Percentiles rank a stretch among this genome's conserved stretches.
Conservation (phyloP, 176 grass and related monocot species). For the Tillandsia fasciculata region DNA sequence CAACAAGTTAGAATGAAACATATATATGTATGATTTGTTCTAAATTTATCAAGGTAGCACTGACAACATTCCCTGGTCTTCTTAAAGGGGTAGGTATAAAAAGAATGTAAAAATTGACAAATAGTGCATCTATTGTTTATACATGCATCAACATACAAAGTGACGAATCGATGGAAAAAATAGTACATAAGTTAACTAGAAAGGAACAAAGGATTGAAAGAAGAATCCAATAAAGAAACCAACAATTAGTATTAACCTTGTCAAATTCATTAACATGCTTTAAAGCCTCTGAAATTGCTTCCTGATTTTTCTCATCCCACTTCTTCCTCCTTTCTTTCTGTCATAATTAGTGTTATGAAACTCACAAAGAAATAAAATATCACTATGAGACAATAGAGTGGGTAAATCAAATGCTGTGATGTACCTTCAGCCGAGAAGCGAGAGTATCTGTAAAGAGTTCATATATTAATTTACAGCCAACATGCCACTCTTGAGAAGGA, state of each 20-base stretch:
- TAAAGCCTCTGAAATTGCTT: conserved; percentile 82
- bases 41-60: neutral
- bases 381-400: conserved; percentile 10
- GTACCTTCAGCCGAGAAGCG: conserved; percentile 77
- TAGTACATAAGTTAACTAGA: neutral
- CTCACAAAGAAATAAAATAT: conserved; percentile 4
- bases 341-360: conserved; percentile 3
- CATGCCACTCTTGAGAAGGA: conserved; percentile 93
- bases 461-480: conserved; percentile 90
- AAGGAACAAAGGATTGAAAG: neutral
- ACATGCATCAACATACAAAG: too few species aligned
- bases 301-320: conserved; percentile 93
- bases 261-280: conserved; percentile 92
- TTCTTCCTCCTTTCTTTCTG: conserved; percentile 94
- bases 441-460: conserved; percentile 88
- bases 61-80: too few species aligned
- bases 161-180: too few species aligned
- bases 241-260: conserved; percentile 42
- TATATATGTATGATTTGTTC: neutral
- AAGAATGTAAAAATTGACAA: too few species aligned
- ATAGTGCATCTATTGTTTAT: too few species aligned
- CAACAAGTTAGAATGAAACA: too few species aligned
- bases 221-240: neutral
- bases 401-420: conserved; percentile 54
- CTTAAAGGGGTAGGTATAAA: too few species aligned